These are phyloP conservation scores for Suhomyces canberraensis DNA, from an alignment of 805 yeast genomes.

Conservation along the genomic window DNA sequence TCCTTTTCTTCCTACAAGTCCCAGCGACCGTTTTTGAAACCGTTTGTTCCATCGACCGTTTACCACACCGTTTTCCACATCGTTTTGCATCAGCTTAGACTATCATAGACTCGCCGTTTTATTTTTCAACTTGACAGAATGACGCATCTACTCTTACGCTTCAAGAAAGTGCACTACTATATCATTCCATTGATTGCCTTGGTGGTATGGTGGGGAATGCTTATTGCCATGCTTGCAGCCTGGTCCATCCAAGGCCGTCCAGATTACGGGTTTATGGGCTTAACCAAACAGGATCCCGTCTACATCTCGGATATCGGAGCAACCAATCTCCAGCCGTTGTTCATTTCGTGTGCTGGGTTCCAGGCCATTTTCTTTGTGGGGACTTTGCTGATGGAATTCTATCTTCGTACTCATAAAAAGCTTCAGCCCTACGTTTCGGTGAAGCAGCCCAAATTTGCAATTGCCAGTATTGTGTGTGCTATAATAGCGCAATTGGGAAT, in stretches of 20 bases:
- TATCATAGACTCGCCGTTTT: not conserved
- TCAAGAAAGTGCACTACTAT: slow-evolving; percentile 48
- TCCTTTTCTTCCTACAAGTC: too few relatives aligned
- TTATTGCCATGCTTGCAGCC: slow-evolving; percentile 68
- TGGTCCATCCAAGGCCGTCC: slow-evolving; percentile 87
- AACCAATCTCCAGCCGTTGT: slow-evolving; percentile 77
- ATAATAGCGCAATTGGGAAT: slow-evolving; percentile 68
- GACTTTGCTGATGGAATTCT: slow-evolving; percentile 59
- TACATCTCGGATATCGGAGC: slow-evolving; percentile 89
- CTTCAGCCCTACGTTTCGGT: slow-evolving; percentile 50
- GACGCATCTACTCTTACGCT: slow-evolving; percentile 13
- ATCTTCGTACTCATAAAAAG: slow-evolving; percentile 53
- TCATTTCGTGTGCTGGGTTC: slow-evolving; percentile 71
- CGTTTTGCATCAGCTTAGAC: too few relatives aligned
- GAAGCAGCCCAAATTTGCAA: slow-evolving; percentile 42
- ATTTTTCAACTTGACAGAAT: not conserved
- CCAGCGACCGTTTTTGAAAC: too few relatives aligned
- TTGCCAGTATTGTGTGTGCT: slow-evolving; percentile 44
- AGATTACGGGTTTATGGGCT: slow-evolving; percentile 52
- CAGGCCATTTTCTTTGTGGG: slow-evolving; percentile 75
- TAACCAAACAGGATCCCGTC: slow-evolving; percentile 45
- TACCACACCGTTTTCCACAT: too few relatives aligned
- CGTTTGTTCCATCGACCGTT: too few relatives aligned
- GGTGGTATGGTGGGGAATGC: slow-evolving; percentile 88
- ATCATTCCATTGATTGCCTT: slow-evolving; percentile 64